Conservation (phyloP, 2,329 filamentous ascomycete genomes). For the Tolypocladium guangdongense region DNA sequence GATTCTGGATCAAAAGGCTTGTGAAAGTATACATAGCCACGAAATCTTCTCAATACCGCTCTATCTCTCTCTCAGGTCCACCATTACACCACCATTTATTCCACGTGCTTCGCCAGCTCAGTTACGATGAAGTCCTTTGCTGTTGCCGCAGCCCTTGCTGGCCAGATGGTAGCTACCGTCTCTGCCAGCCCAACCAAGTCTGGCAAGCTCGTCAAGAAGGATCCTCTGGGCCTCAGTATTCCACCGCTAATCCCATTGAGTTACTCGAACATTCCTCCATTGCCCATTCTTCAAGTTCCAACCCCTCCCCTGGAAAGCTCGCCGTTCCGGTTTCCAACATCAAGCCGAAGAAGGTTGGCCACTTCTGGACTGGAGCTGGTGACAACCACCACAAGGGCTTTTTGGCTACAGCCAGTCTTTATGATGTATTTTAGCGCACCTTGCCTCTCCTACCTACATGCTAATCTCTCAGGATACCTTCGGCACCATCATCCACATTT, state of each 20-base stretch:
- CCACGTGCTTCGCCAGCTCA: background rate
- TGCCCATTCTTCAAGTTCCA: slow-evolving; percentile 48
- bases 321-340: slow-evolving; percentile 39
- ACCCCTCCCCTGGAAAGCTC: slow-evolving; percentile 46
- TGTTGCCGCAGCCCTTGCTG: background rate
- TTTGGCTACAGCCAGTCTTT: slow-evolving; percentile 45
- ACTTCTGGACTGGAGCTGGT: slow-evolving; percentile 52
- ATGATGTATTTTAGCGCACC: slow-evolving; percentile 31
- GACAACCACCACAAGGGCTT: slow-evolving; percentile 51
- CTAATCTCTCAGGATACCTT: slow-evolving; percentile 39
- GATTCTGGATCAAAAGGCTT: too few species aligned
- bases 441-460: background rate
- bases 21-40: background rate
- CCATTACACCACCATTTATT: background rate
- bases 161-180: background rate
- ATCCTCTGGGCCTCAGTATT: slow-evolving; percentile 22
- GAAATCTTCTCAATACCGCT: background rate
- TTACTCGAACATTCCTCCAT: slow-evolving; percentile 35
- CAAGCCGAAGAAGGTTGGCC: slow-evolving; percentile 55
- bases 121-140: background rate
- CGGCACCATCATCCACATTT: slow-evolving; percentile 45
- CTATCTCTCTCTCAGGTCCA: background rate
- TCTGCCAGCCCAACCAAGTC: background rate
- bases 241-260: slow-evolving; percentile 46
- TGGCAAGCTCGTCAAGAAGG: background rate